phyloP scores from a whole-genome alignment of 129 eudicot species.

The Escallonia rubra region DNA sequence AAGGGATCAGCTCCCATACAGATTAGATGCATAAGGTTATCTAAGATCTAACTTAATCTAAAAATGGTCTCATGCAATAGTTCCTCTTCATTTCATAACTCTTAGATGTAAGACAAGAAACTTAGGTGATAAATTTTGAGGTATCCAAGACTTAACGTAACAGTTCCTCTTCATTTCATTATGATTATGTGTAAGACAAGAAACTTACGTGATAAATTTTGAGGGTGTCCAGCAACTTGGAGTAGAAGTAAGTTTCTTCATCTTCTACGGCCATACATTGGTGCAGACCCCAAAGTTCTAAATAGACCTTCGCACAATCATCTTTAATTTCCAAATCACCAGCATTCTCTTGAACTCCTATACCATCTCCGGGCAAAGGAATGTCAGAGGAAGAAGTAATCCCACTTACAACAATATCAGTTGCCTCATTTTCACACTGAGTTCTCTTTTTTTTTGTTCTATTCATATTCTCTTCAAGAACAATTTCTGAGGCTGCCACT shows the following conservation, averaged over 20 bases:
- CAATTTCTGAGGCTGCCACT: conserved; percentile 37
- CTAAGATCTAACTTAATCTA: too few species aligned
- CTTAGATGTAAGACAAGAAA: too few species aligned
- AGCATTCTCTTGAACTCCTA: conserved; percentile 13
- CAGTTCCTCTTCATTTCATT: too few species aligned
- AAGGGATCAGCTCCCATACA: too few species aligned
- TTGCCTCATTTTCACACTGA: conserved; percentile 38
- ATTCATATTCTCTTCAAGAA: conserved; percentile 10
- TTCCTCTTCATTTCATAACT: too few species aligned
- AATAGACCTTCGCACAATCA: conserved; percentile 18
- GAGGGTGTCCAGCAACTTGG: conserved; percentile 76
- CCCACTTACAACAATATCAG: conserved; percentile 82
- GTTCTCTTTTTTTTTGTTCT: conserved; percentile 44
- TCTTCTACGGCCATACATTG: conserved; percentile 31
- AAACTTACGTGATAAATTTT: conserved; percentile 67
- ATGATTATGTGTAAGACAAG: not conserved
- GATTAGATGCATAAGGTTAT: too few species aligned
- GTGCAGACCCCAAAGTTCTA: conserved; percentile 61
- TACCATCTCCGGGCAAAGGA: conserved; percentile 32
- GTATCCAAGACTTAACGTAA: too few species aligned
- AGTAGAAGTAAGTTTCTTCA: conserved; percentile 56
- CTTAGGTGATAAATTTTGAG: too few species aligned
- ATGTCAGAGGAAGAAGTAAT: conserved; percentile 32
- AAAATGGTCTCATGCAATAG: too few species aligned
- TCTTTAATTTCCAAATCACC: conserved; percentile 28